These are phyloP conservation scores for Tulasnella sp. DNA, from an alignment of 768 basidiomycete species.

Conservation along the genomic window DNA sequence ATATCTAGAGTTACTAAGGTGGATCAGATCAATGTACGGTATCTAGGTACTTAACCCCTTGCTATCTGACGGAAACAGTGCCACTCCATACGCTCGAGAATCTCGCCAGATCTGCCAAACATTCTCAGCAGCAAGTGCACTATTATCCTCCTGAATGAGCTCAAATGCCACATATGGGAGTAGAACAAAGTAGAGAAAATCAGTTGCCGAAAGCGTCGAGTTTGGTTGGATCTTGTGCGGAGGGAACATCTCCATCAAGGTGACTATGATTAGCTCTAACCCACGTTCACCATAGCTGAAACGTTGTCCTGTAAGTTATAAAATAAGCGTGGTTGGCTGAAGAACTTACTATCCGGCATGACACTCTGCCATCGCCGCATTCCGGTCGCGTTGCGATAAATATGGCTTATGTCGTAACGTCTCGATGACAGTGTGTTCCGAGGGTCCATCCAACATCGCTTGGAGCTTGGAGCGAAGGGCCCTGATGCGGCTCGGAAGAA, in stretches of 20 bases:
- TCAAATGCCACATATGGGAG: not conserved
- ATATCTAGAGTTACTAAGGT: not conserved
- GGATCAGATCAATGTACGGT: not conserved
- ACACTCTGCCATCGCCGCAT: not conserved
- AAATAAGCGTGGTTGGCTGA: not conserved
- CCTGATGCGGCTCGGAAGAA: not conserved
- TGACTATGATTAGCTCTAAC: not conserved
- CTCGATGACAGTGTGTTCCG: not conserved
- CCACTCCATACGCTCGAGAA: not conserved
- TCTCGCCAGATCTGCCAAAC: not conserved
- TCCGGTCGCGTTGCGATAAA: not conserved
- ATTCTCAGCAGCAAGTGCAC: not conserved
- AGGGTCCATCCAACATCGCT: not conserved
- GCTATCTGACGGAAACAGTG: not conserved
- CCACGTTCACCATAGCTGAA: not conserved
- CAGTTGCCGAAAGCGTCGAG: not conserved
- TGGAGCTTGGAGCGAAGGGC: not conserved
- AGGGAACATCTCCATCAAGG: not conserved
- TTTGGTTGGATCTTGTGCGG: not conserved
- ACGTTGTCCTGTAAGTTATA: not conserved
- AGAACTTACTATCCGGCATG: not conserved
- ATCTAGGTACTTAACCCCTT: not conserved
- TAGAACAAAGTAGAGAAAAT: not conserved
- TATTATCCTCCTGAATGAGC: not conserved
- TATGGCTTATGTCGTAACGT: not conserved